Evolutionary conservation across 164 flowering plant species (phyloP), one percentile per base, ranked within the genome.

Genomic region (Tetrastigma voinierianum): DNA sequence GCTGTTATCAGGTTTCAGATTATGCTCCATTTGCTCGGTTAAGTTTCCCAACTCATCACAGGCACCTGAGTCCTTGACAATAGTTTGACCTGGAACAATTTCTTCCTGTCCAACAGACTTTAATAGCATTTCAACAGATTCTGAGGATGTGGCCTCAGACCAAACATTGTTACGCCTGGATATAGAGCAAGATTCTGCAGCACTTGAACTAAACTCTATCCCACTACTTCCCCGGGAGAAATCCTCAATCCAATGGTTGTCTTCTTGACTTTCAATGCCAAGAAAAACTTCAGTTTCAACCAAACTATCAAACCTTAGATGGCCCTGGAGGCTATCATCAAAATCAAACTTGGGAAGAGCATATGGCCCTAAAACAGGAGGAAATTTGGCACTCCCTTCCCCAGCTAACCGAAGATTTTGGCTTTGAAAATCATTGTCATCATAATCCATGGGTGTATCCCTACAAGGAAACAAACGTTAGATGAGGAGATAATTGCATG

Each of bases 121-220:
- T 80, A 94, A 69, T 67, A 94, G 69, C 97, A 94, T 88, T 81
- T 94, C 97, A 76, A 94, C 99, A 72, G 98, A 90, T 80, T 96
- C 99, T 57, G 90, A 85, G 66, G 98, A 96, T 54, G 98, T 81
- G 64, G 96, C 98, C 84, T 91, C 98, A 44, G 96, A 94, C 97
- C 98, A 94, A 61, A 93, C 98, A 93, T 93, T 87, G 67, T 81
- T 83, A 64, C 71, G 82, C 72, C 97, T 87, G 47, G 85, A 82
- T 69, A 94, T 84, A 57, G 95, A 83, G 74, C 93, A 89, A 70
- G 94, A 83, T 64, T 86, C 93, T 51, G 89, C 78, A 20, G 87
- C 90, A 78, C 83, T 69, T 17, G 96, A 80, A 72, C 81, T 80
- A 54, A 90, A 89, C 57, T 81, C 90, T 73, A 95, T 84, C 57